Percentiles rank a stretch among this genome's conserved stretches.
These are phyloP conservation scores for Pichia cabralensis DNA, from an alignment of 805 yeast species.

Conservation along the genomic window DNA sequence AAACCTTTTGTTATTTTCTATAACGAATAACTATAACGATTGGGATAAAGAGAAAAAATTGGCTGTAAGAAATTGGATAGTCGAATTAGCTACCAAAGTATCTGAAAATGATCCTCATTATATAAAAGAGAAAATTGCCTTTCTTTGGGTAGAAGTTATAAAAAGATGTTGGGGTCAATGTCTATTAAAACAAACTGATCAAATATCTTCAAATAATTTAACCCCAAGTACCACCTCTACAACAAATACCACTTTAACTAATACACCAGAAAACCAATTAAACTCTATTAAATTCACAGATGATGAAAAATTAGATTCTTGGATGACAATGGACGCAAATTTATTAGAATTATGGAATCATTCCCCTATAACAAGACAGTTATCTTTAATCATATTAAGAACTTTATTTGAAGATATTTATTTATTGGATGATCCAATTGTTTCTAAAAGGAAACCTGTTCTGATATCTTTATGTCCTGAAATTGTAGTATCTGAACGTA, in stretches of 20 bases:
- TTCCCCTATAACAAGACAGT: constrained; percentile 56
- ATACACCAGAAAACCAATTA: neutral
- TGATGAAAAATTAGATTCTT: constrained; percentile 52
- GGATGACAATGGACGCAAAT: constrained; percentile 82
- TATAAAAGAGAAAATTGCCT: constrained; percentile 81
- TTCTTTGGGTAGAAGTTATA: constrained; percentile 84
- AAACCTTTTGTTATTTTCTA: constrained; percentile 65
- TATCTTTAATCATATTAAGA: constrained; percentile 68
- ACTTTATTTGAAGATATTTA: constrained; percentile 91
- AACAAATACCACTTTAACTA: neutral
- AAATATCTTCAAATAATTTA: neutral
- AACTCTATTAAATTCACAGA: constrained; percentile 22
- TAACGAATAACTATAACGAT: constrained; percentile 46
- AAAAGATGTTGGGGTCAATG: constrained; percentile 85
- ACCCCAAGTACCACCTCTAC: neutral
- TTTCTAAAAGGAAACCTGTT: constrained; percentile 66
- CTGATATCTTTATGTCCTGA: constrained; percentile 78
- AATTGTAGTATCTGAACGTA: constrained; percentile 61
- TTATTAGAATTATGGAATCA: constrained; percentile 66
- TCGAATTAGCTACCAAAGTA: constrained; percentile 60
- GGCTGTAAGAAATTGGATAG: constrained; percentile 75
- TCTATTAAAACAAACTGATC: constrained; percentile 25
- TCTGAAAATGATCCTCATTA: constrained; percentile 73
- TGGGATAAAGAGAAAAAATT: constrained; percentile 45
- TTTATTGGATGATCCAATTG: constrained; percentile 83